Evolutionary conservation across 495 filamentous ascomycete genomes (phyloP).

Genomic region (Evernia prunastri): DNA sequence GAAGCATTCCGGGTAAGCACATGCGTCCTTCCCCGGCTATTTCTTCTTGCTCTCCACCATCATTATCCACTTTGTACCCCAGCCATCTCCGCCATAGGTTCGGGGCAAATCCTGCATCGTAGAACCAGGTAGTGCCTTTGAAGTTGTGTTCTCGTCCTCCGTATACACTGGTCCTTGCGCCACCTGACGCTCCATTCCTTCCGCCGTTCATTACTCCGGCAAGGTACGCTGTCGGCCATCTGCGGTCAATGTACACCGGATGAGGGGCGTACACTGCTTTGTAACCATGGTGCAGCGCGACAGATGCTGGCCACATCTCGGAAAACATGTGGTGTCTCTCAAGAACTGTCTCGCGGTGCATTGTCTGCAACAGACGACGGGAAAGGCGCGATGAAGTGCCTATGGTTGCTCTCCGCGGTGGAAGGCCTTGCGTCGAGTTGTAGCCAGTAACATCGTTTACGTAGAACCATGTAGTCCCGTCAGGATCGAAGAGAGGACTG

Average conservation of each 20-base stretch:
- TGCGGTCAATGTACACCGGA: slow-evolving; percentile 81
- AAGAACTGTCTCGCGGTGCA: slow-evolving; percentile 82
- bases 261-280: slow-evolving; percentile 95
- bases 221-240: slow-evolving; percentile 77
- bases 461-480: slow-evolving; percentile 81
- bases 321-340: slow-evolving; percentile 85
- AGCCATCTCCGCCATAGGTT: slow-evolving; percentile 86
- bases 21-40: slow-evolving; percentile 73
- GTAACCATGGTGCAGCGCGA: slow-evolving; percentile 84
- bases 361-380: slow-evolving; percentile 68
- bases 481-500: slow-evolving; percentile 89
- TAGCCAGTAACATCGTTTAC: slow-evolving; percentile 87
- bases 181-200: slow-evolving; percentile 69
- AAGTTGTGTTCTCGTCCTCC: slow-evolving; percentile 89
- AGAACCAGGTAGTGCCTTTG: slow-evolving; percentile 85
- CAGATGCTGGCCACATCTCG: slow-evolving; percentile 90
- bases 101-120: slow-evolving; percentile 76
- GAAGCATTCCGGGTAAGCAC: slow-evolving; percentile 86
- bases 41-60: slow-evolving; percentile 80
- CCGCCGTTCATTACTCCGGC: slow-evolving; percentile 81
- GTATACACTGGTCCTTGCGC: slow-evolving; percentile 67
- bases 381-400: slow-evolving; percentile 80
- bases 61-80: slow-evolving; percentile 74
- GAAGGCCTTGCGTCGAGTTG: slow-evolving; percentile 56
- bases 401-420: slow-evolving; percentile 81